Percentiles rank a stretch among this genome's conserved stretches.
Evolutionary conservation across 768 basidiomycete species (phyloP).

Genomic region (Sarcodon aspratus): DNA sequence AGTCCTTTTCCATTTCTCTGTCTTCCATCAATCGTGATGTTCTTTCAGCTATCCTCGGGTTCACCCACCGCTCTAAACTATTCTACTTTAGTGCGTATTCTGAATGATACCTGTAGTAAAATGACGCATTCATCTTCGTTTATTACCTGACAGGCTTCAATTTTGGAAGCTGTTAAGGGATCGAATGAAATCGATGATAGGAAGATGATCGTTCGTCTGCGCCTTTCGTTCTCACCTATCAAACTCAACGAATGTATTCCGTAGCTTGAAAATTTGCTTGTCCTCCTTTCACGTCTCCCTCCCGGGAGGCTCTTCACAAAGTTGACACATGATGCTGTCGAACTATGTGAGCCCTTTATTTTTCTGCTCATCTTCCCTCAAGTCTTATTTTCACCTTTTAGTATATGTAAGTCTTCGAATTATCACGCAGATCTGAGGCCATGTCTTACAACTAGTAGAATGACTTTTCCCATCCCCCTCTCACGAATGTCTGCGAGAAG

Average conservation of each 20-base stretch:
- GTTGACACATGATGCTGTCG: constrained; percentile 26
- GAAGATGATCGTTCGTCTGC: constrained; percentile 52
- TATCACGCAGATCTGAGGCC: too few species aligned
- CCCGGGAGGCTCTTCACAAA: constrained; percentile 31
- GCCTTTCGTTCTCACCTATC: too few species aligned
- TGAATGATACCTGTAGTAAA: too few species aligned
- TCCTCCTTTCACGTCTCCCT: constrained; percentile 48
- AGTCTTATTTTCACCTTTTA: too few species aligned
- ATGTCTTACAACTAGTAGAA: constrained; percentile 42
- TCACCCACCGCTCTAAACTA: too few species aligned
- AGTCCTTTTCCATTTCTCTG: too few species aligned
- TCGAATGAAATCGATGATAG: constrained; percentile 62
- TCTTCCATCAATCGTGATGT: too few species aligned
- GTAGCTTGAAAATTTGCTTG: constrained; percentile 64
- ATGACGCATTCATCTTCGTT: too few species aligned
- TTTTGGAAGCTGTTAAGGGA: constrained; percentile 51
- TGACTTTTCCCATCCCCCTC: constrained; percentile 71
- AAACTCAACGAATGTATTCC: not conserved
- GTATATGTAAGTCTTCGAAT: too few species aligned
- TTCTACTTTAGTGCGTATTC: too few species aligned
- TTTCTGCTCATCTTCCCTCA: not conserved
- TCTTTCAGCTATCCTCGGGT: too few species aligned
- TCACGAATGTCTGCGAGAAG: constrained; percentile 52
- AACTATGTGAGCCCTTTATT: constrained; percentile 38
- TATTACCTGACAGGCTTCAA: too few species aligned